A percentile compares a stretch with the other conserved stretches of the same genome.
Conservation (phyloP, 2,329 filamentous ascomycete species). For the Celoporthe dispersa region DNA sequence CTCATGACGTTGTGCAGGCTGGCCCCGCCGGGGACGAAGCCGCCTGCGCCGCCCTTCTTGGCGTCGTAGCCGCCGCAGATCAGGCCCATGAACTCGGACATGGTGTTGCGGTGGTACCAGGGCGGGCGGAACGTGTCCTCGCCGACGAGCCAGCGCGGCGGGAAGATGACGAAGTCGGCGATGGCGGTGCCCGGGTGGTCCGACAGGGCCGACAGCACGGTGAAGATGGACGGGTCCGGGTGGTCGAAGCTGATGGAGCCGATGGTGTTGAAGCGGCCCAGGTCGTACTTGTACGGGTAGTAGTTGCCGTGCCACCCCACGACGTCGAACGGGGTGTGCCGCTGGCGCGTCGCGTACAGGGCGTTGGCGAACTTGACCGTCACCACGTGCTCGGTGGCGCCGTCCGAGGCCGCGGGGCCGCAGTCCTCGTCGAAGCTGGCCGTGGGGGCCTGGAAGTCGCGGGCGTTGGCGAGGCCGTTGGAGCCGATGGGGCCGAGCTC, state of each 20-base stretch:
- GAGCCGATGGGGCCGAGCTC: slow-evolving; percentile 76
- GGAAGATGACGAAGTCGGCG: slow-evolving; percentile 75
- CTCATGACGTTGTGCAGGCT: slow-evolving; percentile 74
- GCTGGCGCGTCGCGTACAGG: slow-evolving; percentile 68
- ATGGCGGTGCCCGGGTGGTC: slow-evolving; percentile 64
- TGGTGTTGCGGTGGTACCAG: slow-evolving; percentile 73
- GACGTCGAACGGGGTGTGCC: slow-evolving; percentile 77
- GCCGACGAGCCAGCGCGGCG: slow-evolving; percentile 71
- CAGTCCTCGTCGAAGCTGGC: slow-evolving; percentile 69
- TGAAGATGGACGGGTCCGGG: slow-evolving; percentile 79
- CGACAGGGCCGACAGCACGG: slow-evolving; percentile 68
- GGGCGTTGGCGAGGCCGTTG: slow-evolving; percentile 73
- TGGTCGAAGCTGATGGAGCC: slow-evolving; percentile 77
- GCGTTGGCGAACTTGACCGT: slow-evolving; percentile 69
- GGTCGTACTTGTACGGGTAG: slow-evolving; percentile 81
- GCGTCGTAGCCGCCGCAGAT: slow-evolving; percentile 65
- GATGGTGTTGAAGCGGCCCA: slow-evolving; percentile 76
- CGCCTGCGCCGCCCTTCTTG: slow-evolving; percentile 57
- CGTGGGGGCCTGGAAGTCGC: slow-evolving; percentile 76
- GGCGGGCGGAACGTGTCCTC: slow-evolving; percentile 74
- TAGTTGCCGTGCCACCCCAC: slow-evolving; percentile 83
- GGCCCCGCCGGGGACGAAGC: slow-evolving; percentile 64
- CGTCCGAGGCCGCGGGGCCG: slow-evolving; percentile 45
- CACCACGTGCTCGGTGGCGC: slow-evolving; percentile 49
- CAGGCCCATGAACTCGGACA: slow-evolving; percentile 68